Conservation (phyloP, 2,329 filamentous ascomycete species). For the Pseudocercospora macadamiae region DNA sequence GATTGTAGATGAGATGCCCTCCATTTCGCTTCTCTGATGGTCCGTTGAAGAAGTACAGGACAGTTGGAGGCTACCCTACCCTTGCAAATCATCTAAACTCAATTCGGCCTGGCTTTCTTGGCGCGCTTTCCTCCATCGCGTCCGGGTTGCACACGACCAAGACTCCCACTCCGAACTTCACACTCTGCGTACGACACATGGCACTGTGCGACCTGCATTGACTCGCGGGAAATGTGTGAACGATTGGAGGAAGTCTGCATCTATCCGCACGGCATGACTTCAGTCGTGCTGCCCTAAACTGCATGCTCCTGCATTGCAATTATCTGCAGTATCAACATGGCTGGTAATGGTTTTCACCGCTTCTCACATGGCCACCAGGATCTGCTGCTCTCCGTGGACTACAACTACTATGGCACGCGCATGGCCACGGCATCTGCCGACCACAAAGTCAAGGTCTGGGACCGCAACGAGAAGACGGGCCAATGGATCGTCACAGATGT, state of each 20-base stretch:
- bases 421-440: conserved; percentile 91
- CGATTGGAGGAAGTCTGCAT: conserved; percentile 8
- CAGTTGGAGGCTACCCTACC: background rate
- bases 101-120: background rate
- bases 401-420: conserved; percentile 90
- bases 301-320: conserved; percentile 6
- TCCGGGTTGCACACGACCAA: background rate
- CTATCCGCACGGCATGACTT: conserved; percentile 3
- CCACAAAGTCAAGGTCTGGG: conserved; percentile 90
- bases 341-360: conserved; percentile 51
- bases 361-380: conserved; percentile 77
- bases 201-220: background rate
- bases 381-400: conserved; percentile 80
- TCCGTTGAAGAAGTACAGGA: conserved; percentile 1
- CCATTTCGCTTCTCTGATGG: background rate
- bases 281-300: conserved; percentile 12
- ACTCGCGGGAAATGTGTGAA: conserved; percentile 7
- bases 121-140: background rate
- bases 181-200: background rate
- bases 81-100: background rate
- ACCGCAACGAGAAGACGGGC: conserved; percentile 73
- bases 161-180: background rate
- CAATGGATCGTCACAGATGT: conserved; percentile 81
- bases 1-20: background rate
- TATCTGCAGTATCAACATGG: conserved; percentile 26